Conservation (phyloP, 1,284 basidiomycete species). For the Exobasidium cylindrosporum region DNA sequence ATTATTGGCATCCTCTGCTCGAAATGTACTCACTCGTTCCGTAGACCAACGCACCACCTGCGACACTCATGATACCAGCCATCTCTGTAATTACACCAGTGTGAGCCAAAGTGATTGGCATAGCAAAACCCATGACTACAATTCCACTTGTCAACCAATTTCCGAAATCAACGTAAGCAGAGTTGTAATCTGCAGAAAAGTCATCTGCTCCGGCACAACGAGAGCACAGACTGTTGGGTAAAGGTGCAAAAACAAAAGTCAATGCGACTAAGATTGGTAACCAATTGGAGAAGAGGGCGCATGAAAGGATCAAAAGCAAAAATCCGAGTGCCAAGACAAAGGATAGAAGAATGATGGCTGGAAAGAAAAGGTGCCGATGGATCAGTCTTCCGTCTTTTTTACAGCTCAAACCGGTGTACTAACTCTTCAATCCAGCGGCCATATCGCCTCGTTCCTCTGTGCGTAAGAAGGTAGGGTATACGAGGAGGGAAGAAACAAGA, state of each 20-base stretch:
- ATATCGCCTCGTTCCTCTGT: conserved; percentile 14
- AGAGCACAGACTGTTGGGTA: conserved; percentile 79
- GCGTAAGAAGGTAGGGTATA: background rate
- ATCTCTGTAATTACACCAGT: conserved; percentile 78
- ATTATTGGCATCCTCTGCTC: conserved; percentile 24
- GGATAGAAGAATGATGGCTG: conserved; percentile 60
- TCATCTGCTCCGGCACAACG: conserved; percentile 61
- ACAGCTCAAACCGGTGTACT: too few relatives aligned
- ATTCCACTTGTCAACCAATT: conserved; percentile 87
- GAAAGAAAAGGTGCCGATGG: background rate
- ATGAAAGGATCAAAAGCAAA: conserved; percentile 93
- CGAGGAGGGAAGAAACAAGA: too few relatives aligned
- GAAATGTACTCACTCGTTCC: conserved; percentile 86
- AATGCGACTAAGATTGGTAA: conserved; percentile 90
- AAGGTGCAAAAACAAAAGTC: conserved; percentile 89
- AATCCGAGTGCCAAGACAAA: conserved; percentile 96
- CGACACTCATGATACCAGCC: conserved; percentile 89
- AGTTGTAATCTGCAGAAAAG: conserved; percentile 61
- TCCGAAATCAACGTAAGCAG: conserved; percentile 72
- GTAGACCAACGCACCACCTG: conserved; percentile 90
- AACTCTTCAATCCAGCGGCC: conserved; percentile 44
- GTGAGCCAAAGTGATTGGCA: conserved; percentile 88
- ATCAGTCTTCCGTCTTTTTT: too few relatives aligned
- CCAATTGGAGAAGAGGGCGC: conserved; percentile 96
- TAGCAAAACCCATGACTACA: conserved; percentile 83